Conservation (phyloP, 225 moss, liverwort and hornwort species). For the Marchantia polymorpha region DNA sequence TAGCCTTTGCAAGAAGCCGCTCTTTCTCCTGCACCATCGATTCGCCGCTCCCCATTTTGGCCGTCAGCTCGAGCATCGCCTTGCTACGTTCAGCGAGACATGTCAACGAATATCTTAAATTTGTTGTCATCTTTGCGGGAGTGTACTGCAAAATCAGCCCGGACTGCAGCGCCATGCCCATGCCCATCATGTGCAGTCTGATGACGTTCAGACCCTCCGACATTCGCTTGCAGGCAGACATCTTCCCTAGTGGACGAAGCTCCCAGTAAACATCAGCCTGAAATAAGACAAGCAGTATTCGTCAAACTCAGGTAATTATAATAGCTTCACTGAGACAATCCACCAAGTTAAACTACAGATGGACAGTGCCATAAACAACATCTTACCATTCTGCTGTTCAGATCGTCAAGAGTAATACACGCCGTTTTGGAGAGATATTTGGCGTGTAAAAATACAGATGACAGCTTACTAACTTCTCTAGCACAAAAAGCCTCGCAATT, state of each 20-base stretch:
- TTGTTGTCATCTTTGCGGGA: conserved; percentile 28
- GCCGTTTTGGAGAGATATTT: conserved; percentile 28
- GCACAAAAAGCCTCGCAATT: conserved; percentile 32
- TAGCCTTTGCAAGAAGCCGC: conserved; percentile 20
- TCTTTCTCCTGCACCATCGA: conserved; percentile 11
- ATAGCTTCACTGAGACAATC: neutral
- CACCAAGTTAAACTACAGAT: neutral
- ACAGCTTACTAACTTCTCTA: conserved; percentile 26
- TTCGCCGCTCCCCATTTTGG: conserved; percentile 16
- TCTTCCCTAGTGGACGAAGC: conserved; percentile 18
- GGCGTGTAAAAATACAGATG: conserved; percentile 36
- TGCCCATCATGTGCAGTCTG: conserved; percentile 37
- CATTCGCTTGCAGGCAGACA: conserved; percentile 36
- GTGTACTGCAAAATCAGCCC: conserved; percentile 37
- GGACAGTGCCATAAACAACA: neutral
- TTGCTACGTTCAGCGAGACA: conserved; percentile 24
- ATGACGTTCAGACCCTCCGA: conserved; percentile 32
- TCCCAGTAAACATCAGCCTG: conserved; percentile 30
- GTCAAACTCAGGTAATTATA: neutral
- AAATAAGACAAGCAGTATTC: neutral
- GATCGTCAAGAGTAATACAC: conserved; percentile 15
- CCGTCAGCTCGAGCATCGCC: conserved; percentile 31
- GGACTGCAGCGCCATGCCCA: conserved; percentile 36
- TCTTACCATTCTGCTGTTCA: conserved; percentile 27
- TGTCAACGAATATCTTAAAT: conserved; percentile 15